A percentile compares a stretch with the other conserved stretches of the same genome.
Conservation (phyloP, 2,329 filamentous ascomycete species). For the Nemania serpens region DNA sequence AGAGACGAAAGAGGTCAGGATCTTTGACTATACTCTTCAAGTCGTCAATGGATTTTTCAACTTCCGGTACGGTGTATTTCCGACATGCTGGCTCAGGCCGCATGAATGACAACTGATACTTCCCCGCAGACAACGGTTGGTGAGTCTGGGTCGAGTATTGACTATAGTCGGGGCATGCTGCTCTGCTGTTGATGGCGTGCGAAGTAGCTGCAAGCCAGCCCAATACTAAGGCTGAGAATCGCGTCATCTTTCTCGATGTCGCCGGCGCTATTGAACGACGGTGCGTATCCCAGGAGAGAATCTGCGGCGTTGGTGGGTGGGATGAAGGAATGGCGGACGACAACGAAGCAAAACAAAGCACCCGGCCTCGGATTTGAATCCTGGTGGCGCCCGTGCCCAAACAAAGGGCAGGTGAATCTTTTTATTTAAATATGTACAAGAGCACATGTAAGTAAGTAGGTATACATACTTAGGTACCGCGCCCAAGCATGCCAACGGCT, state of each 20-base stretch:
- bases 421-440: too few species aligned
- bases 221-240: slow-evolving; percentile 20
- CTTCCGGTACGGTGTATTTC: slow-evolving; percentile 76
- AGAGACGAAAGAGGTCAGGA: slow-evolving; percentile 73
- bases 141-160: slow-evolving; percentile 64
- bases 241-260: slow-evolving; percentile 12
- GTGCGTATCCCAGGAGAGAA: neutral
- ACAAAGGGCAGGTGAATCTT: too few species aligned
- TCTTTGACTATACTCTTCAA: slow-evolving; percentile 74
- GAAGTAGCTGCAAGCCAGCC: slow-evolving; percentile 22
- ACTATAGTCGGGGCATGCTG: slow-evolving; percentile 67
- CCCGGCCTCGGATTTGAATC: neutral
- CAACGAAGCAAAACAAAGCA: neutral
- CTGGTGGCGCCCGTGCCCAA: too few species aligned
- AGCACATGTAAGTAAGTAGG: neutral
- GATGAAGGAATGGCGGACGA: neutral
- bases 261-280: neutral
- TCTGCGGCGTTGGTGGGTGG: neutral
- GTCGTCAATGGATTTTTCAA: slow-evolving; percentile 75
- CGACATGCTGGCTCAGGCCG: slow-evolving; percentile 77
- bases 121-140: slow-evolving; percentile 75
- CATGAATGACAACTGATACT: slow-evolving; percentile 77
- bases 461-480: neutral
- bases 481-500: slow-evolving; percentile 11
- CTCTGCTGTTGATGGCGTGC: slow-evolving; percentile 19